Evolutionary conservation across 1,284 basidiomycete species (phyloP).

Genomic region (Puccinia brachypodii): DNA sequence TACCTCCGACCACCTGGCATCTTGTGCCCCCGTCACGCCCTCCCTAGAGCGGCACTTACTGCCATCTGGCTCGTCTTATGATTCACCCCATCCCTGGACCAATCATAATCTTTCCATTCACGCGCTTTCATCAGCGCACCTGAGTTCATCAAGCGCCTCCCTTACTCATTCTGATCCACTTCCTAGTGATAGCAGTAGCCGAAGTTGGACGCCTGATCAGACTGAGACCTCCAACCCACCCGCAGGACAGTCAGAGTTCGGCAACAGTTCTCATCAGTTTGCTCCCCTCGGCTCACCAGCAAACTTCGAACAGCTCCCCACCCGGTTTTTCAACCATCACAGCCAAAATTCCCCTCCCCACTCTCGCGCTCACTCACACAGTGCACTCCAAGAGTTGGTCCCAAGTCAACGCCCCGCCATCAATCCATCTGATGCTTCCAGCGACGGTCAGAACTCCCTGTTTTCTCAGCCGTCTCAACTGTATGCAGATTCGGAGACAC

Average conservation of each 20-base stretch:
- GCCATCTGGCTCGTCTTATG: slow-evolving; percentile 4
- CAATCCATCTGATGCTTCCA: slow-evolving; percentile 17
- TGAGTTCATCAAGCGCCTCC: slow-evolving; percentile 26
- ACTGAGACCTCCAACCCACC: neutral
- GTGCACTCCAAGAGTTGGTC: neutral
- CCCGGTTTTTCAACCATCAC: neutral
- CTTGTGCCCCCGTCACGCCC: neutral
- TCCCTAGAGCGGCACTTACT: slow-evolving; percentile 5
- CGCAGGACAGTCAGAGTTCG: slow-evolving; percentile 4
- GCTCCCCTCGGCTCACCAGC: slow-evolving; percentile 22
- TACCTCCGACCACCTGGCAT: neutral
- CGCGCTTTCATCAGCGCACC: neutral
- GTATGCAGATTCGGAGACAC: slow-evolving; percentile 20
- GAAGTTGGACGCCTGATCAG: slow-evolving; percentile 38
- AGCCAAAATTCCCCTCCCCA: neutral
- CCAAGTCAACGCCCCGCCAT: neutral
- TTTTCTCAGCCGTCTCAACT: neutral
- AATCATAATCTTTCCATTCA: neutral
- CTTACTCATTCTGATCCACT: slow-evolving; percentile 9
- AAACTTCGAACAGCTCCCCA: neutral
- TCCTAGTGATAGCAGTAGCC: slow-evolving; percentile 23
- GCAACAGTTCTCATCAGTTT: neutral
- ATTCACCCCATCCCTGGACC: neutral
- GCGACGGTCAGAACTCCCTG: slow-evolving; percentile 6
- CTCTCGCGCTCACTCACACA: neutral